These are phyloP conservation scores for Emergomyces pasteurianus DNA, from an alignment of 2,329 filamentous ascomycete species.

Conservation along the genomic window DNA sequence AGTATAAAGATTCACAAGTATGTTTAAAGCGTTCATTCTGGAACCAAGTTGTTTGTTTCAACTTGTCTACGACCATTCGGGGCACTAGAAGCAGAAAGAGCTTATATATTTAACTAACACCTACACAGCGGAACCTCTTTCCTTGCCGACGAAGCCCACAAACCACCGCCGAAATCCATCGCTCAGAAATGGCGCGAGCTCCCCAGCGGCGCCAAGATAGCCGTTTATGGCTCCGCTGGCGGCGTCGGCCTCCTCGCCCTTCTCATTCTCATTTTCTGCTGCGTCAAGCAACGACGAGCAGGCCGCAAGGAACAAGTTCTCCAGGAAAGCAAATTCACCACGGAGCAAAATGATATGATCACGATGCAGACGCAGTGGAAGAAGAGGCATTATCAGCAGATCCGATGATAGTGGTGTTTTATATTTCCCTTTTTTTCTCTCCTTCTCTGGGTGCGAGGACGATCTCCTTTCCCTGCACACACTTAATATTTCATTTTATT, in stretches of 20 bases:
- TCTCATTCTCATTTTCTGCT: conserved; percentile 33
- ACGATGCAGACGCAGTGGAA: conserved; percentile 29
- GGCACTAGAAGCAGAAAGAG: neutral
- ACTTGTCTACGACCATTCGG: neutral
- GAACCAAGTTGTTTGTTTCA: neutral
- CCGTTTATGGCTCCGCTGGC: conserved; percentile 31
- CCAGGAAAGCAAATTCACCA: conserved; percentile 35
- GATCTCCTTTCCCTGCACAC: neutral
- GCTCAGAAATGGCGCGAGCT: conserved; percentile 34
- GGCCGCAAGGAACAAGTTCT: conserved; percentile 38
- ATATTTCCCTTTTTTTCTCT: neutral
- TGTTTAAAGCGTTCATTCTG: conserved; percentile 9
- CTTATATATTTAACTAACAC: conserved; percentile 3
- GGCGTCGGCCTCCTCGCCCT: conserved; percentile 22
- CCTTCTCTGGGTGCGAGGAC: neutral
- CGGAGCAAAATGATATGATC: conserved; percentile 28
- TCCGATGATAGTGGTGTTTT: neutral
- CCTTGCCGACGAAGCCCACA: conserved; percentile 31
- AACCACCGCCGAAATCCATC: conserved; percentile 23
- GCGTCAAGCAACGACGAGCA: conserved; percentile 37
- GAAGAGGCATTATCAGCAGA: conserved; percentile 20
- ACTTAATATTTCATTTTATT: neutral
- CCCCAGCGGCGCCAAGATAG: conserved; percentile 36
- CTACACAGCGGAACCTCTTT: conserved; percentile 52
- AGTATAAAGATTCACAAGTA: conserved; percentile 51